These are phyloP conservation scores for Infundibulicybe gibba DNA, from an alignment of 768 basidiomycete genomes.

Conservation along the genomic window DNA sequence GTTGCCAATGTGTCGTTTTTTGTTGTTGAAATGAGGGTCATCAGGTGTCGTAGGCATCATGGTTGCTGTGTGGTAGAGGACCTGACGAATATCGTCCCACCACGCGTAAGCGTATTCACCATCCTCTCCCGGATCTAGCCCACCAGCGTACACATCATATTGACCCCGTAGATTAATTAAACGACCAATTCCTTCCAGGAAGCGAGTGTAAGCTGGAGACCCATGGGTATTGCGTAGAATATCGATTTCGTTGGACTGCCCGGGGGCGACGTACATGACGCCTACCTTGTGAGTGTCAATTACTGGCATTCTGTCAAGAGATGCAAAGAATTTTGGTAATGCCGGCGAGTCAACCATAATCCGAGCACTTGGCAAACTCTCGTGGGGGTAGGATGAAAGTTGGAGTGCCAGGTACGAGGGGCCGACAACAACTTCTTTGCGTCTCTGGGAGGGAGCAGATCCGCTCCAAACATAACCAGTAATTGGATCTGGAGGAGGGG, in stretches of 20 bases:
- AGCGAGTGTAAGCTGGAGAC: slow-evolving; percentile 91
- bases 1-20: slow-evolving; percentile 96
- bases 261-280: slow-evolving; percentile 92
- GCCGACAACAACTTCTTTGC: slow-evolving; percentile 82
- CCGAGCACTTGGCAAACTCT: slow-evolving; percentile 31
- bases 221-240: slow-evolving; percentile 90
- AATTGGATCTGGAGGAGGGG: slow-evolving; percentile 61
- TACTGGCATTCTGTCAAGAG: slow-evolving; percentile 83
- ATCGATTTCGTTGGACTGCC: slow-evolving; percentile 79
- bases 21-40: slow-evolving; percentile 73
- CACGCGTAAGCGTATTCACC: slow-evolving; percentile 98
- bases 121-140: slow-evolving; percentile 86
- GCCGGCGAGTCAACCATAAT: slow-evolving; percentile 51
- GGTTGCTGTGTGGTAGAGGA: slow-evolving; percentile 93
- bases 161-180: slow-evolving; percentile 88
- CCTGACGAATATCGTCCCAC: slow-evolving; percentile 98
- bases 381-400: slow-evolving; percentile 64
- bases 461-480: slow-evolving; percentile 89
- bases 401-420: slow-evolving; percentile 86
- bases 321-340: slow-evolving; percentile 56
- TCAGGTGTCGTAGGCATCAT: slow-evolving; percentile 84
- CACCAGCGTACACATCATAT: slow-evolving; percentile 89
- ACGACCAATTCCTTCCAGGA: slow-evolving; percentile 85
- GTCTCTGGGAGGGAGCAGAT: slow-evolving; percentile 81
- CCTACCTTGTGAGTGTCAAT: slow-evolving; percentile 98